A percentile compares a stretch with the other conserved stretches of the same genome.
Evolutionary conservation across 2,329 filamentous ascomycete genomes (phyloP).

Genomic region (Stemphylium lycopersici): DNA sequence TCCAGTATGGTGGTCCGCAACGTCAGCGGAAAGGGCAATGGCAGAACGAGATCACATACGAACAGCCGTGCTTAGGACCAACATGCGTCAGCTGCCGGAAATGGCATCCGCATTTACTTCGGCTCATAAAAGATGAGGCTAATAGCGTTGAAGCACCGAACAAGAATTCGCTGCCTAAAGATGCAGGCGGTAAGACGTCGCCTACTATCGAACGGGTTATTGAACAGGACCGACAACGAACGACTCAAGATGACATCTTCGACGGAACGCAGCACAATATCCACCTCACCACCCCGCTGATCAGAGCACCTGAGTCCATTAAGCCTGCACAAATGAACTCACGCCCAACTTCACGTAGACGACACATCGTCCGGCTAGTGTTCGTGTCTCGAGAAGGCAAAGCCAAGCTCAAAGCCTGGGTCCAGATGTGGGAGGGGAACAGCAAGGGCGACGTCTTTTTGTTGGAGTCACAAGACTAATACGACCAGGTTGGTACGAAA

Average conservation of each 20-base stretch:
- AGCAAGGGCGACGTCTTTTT: background rate
- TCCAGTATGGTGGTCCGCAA: slow-evolving; percentile 25
- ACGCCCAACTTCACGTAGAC: background rate
- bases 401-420: background rate
- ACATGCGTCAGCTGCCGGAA: slow-evolving; percentile 23
- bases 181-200: background rate
- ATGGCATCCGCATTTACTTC: slow-evolving; percentile 18
- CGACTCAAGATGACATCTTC: background rate
- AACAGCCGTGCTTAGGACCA: slow-evolving; percentile 18
- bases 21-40: slow-evolving; percentile 6
- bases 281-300: no score
- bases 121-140: background rate
- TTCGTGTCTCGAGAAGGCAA: slow-evolving; percentile 7
- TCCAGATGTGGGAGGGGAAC: slow-evolving; percentile 4
- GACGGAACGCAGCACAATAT: background rate
- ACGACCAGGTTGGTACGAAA: no score
- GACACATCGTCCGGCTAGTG: background rate
- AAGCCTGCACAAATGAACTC: no score
- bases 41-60: slow-evolving; percentile 12
- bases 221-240: background rate
- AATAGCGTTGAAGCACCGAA: no score
- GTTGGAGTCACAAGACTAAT: background rate
- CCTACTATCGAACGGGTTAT: background rate
- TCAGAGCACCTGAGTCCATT: background rate
- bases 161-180: no score